These are phyloP conservation scores for Diaporthe capsici DNA, from an alignment of 2,329 filamentous ascomycete genomes.

Conservation along the genomic window DNA sequence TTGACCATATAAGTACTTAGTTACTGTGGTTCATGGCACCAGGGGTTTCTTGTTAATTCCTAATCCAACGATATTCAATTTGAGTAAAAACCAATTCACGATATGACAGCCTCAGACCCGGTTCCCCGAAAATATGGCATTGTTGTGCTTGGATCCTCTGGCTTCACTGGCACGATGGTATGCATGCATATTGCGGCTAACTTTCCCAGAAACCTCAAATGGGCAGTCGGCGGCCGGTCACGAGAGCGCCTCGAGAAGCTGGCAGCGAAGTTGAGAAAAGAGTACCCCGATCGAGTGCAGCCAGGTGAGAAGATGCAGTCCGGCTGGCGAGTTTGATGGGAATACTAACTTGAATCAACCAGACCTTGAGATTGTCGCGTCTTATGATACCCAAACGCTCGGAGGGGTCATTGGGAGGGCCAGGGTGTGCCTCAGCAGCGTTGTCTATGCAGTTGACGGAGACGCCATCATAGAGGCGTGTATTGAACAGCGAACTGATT, in stretches of 20 bases:
- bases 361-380: constrained; percentile 30
- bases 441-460: constrained; percentile 31
- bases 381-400: constrained; percentile 2
- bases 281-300: constrained; percentile 31
- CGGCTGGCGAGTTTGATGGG: not conserved
- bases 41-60: not conserved
- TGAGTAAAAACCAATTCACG: not conserved
- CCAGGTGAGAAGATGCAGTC: constrained; percentile 3
- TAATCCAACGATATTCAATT: not conserved
- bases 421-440: constrained; percentile 27
- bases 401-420: constrained; percentile 25
- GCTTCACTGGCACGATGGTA: constrained; percentile 27
- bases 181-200: constrained; percentile 23
- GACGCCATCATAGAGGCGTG: constrained; percentile 21
- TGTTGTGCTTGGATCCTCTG: constrained; percentile 9
- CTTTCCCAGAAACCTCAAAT: constrained; percentile 2
- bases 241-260: constrained; percentile 9
- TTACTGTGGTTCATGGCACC: not conserved
- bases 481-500: constrained; percentile 28
- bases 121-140: constrained; percentile 1
- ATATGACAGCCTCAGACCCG: not conserved
- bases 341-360: not conserved
- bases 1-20: not conserved
- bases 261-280: not conserved
- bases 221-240: constrained; percentile 23